phyloP scores from a whole-genome alignment of 2,329 filamentous ascomycete genomes.

The Cladorrhinum sp. region DNA sequence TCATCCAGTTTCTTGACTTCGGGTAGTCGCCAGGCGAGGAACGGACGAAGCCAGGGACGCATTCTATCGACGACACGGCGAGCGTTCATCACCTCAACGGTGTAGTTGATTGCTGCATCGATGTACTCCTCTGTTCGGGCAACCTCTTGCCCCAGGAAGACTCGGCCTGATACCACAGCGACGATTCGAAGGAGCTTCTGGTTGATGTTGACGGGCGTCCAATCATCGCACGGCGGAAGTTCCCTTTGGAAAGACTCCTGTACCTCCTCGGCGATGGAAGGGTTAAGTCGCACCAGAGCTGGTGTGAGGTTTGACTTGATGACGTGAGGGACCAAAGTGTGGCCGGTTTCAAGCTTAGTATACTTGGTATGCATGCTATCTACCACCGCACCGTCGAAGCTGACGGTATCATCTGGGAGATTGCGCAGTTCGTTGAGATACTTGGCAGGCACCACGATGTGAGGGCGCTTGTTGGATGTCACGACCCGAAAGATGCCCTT shows the following conservation, averaged over 20 bases:
- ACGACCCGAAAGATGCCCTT: slow-evolving; percentile 31
- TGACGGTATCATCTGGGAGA: slow-evolving; percentile 34
- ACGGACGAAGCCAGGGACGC: slow-evolving; percentile 33
- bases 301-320: slow-evolving; percentile 36
- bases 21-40: slow-evolving; percentile 33
- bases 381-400: slow-evolving; percentile 29
- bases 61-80: slow-evolving; percentile 31
- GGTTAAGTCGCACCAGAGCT: slow-evolving; percentile 37
- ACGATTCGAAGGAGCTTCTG: slow-evolving; percentile 43
- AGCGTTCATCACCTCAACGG: slow-evolving; percentile 40
- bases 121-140: slow-evolving; percentile 45
- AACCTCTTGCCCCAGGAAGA: slow-evolving; percentile 48
- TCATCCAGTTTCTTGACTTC: slow-evolving; percentile 34
- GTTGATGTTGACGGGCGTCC: slow-evolving; percentile 42
- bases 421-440: slow-evolving; percentile 34
- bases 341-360: slow-evolving; percentile 30
- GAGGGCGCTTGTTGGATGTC: slow-evolving; percentile 25
- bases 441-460: slow-evolving; percentile 32
- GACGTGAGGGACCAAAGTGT: slow-evolving; percentile 29
- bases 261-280: slow-evolving; percentile 39
- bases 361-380: slow-evolving; percentile 35
- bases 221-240: slow-evolving; percentile 38
- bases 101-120: slow-evolving; percentile 47
- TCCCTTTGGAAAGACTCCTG: slow-evolving; percentile 33
- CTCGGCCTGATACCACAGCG: slow-evolving; percentile 43